Base-by-base conservation (phyloP, 768 basidiomycete genomes). In the Cyclocybe aegerita region DNA sequence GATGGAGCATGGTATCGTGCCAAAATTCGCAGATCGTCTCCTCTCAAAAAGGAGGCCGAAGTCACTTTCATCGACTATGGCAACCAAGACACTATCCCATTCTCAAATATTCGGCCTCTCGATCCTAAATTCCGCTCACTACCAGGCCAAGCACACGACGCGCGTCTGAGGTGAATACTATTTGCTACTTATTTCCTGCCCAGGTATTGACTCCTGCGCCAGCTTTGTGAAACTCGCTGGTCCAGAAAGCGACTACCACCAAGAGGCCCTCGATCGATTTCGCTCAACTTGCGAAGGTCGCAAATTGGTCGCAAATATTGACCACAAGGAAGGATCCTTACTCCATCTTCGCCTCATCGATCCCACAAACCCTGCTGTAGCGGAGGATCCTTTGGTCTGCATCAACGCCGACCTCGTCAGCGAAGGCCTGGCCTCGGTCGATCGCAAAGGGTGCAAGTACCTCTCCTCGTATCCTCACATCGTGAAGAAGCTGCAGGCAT, bases 1-100 rank as follows among this genome's bases (percentile, higher is more conserved):
- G 90, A 97, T 61, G 91, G 91, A 7, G 76, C 86, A 42, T 99
- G 96, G 97, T 98, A 98, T 69, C 89, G 96, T 45, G 96, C 96
- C 39, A 90, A 85, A 72, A 86, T 98, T 53, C 88, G 89, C 46
- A 80, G 90, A 15, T 73, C 82, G n/a, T 95, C 92, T 39, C 83
- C 91, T 4, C 60, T 90, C 37, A 97, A 95, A 72, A 93, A 89
- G 64, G 93, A 97, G 68, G 94, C 93, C 5, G 92, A 97, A 65
- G 87, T 99, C 32, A 86, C 87, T 7, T 98, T 98, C 72, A 95
- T 98, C 58, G 88, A 92, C 65, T 92, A 96, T 63, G 96, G 96
- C 31, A 98, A 99, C 68, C 90, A 94, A 67, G 93, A 96, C 62
- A 89, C 79, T 1, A 75, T 98, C 9, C 70, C 86, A 4, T 98